Conservation (phyloP, 192 early-diverging fungal species). For the Cetraspora pellucida region DNA sequence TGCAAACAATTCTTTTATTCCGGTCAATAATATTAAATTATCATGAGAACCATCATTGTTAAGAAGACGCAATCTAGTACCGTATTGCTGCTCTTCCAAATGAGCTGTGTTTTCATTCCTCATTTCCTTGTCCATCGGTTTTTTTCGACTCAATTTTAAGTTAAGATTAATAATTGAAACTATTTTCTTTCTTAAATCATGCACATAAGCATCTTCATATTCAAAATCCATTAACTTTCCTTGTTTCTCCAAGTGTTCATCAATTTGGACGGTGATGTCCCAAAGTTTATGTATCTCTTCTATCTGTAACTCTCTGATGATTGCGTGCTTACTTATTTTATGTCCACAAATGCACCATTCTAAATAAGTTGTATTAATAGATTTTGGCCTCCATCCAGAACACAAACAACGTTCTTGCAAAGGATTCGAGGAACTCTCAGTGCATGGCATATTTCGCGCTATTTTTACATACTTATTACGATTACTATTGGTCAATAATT, state of each 20-base stretch:
- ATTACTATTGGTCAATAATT: not conserved
- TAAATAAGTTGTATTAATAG: not conserved
- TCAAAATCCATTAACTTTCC: not conserved
- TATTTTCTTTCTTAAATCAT: not conserved
- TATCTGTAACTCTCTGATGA: not conserved
- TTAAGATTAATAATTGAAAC: not conserved
- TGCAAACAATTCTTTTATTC: conserved; percentile 95
- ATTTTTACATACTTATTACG: not conserved
- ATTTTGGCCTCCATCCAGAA: not conserved
- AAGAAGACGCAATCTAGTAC: conserved; percentile 64
- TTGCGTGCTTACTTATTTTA: not conserved
- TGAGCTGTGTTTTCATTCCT: no score
- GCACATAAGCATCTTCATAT: not conserved
- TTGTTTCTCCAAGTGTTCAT: not conserved
- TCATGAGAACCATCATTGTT: conserved; percentile 78
- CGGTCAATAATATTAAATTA: conserved; percentile 88
- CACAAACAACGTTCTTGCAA: not conserved
- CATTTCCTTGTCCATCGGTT: no score
- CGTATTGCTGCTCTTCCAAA: no score
- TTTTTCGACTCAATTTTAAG: no score
- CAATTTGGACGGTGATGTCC: not conserved
- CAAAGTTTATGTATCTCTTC: not conserved
- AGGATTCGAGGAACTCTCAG: not conserved
- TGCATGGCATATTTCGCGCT: not conserved
- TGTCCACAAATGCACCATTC: not conserved